Base-by-base conservation (phyloP, 257 asterid species). In the Voacanga thouarsii region DNA sequence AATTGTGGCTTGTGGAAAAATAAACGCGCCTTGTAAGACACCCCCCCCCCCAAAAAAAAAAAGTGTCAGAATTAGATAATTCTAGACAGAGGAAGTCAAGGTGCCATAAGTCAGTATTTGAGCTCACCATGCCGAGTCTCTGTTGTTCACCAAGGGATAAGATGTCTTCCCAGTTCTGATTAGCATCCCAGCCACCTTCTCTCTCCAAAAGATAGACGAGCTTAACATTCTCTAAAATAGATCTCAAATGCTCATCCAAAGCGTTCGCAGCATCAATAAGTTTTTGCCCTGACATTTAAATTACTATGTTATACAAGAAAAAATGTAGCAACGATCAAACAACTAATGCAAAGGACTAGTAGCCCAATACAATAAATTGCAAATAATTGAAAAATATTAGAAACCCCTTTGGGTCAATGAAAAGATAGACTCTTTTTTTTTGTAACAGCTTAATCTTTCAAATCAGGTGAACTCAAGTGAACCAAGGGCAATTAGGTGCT, bases 91-190 rank as follows among this genome's bases (percentile, higher is more conserved):
- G 23, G 24, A 74, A 55, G 24, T 4, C 67, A 75, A 33, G 14
- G 81, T 67, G 65, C 43, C 10, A 77, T 43, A 41, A 24, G 21
- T 63, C 59, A 60, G 71, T 24, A 70, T 61, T 51, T 55, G 72
- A 75, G 81, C 96, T 76, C 79, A 96, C 99, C 98, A 96, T 96
- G 86, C 99, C 99, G 53, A 96, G 77, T 77, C 99, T 90, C 79
- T 96, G 99, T 74, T 96, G 99, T 85, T 96, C 99, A 75, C 99
- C 99, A 69, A 96, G 98, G 67, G 99, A 96, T 68, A 96, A 81
- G 83, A 93, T 93, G 84, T 96, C 99, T 86, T 93, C 99, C 99
- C 99, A 96, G 90, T 93, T 96, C 86, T 84, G 94, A 85, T 68
- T 82, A 50, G 96, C 72, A 81, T 89, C 99, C 94, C 96, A 93